phyloP scores from a whole-genome alignment of 805 yeast species.

The Teunomyces gatunensis region DNA sequence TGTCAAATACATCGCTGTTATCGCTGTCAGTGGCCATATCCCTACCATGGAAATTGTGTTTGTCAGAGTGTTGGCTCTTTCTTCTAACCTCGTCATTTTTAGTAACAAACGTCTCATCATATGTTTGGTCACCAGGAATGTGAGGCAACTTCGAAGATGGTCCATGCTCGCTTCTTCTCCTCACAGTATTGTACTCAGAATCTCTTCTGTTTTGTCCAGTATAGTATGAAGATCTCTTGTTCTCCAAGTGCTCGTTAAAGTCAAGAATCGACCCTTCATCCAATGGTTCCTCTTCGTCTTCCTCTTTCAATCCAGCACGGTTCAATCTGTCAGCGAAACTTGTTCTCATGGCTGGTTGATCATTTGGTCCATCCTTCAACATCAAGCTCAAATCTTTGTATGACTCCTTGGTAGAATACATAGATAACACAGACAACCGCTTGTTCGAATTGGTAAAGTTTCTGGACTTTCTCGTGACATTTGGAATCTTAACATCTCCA shows the following conservation, averaged over 20 bases:
- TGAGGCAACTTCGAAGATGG: conserved; percentile 29
- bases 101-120: conserved; percentile 44
- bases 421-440: conserved; percentile 67
- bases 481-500: conserved; percentile 66
- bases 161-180: conserved; percentile 13
- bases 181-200: conserved; percentile 19
- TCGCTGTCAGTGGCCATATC: conserved; percentile 24
- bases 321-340: conserved; percentile 44
- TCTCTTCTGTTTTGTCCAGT: conserved; percentile 23
- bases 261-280: conserved; percentile 41
- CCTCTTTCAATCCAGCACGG: conserved; percentile 31
- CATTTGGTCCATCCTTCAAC: conserved; percentile 19
- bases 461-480: conserved; percentile 66
- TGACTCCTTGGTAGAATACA: conserved; percentile 67
- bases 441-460: conserved; percentile 61
- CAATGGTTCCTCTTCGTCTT: conserved; percentile 26
- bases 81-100: conserved; percentile 23
- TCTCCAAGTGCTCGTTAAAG: conserved; percentile 39
- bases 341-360: conserved; percentile 27
- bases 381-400: conserved; percentile 54
- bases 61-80: conserved; percentile 12
- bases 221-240: conserved; percentile 39
- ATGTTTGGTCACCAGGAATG: conserved; percentile 21
- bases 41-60: conserved; percentile 3
- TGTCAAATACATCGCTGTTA: conserved; percentile 37